Conservation (phyloP, 352 stramenopile species). For the Globisporangium sylvaticum region DNA sequence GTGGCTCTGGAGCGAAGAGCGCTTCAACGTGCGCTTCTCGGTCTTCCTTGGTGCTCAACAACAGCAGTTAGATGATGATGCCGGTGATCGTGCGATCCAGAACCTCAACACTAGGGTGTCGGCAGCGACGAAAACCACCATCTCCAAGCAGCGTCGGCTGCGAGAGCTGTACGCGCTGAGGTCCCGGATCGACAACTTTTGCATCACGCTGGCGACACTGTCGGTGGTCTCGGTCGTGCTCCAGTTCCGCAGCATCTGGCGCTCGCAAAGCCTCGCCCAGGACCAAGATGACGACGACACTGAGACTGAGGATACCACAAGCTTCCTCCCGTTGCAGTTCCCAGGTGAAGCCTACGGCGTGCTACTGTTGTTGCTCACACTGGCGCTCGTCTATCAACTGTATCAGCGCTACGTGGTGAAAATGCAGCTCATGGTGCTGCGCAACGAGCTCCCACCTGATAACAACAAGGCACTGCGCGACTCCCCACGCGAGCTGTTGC, state of each 20-base stretch:
- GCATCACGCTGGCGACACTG: constrained; percentile 27
- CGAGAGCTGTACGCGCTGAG: constrained; percentile 32
- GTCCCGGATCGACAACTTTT: constrained; percentile 29
- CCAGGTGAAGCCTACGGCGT: constrained; percentile 50
- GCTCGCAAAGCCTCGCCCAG: constrained; percentile 14
- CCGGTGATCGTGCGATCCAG: neutral
- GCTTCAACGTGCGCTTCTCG: constrained; percentile 32
- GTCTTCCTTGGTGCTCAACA: constrained; percentile 23
- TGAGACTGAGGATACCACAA: constrained; percentile 6
- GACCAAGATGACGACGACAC: neutral
- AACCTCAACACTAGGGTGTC: neutral
- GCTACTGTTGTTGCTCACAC: constrained; percentile 40
- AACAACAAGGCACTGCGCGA: constrained; percentile 15
- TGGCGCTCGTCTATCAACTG: constrained; percentile 36
- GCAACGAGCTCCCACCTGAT: constrained; percentile 37
- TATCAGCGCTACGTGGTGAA: constrained; percentile 47
- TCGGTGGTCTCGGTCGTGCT: constrained; percentile 42
- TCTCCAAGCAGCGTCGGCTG: constrained; percentile 26
- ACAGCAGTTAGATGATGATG: neutral
- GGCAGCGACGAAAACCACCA: neutral
- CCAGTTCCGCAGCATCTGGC: constrained; percentile 60
- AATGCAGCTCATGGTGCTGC: constrained; percentile 46
- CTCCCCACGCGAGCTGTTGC: constrained; percentile 26
- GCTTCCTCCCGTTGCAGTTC: constrained; percentile 22
- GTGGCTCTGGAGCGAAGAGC: constrained; percentile 39